These are phyloP conservation scores for Tolypocladium endophyticum DNA, from an alignment of 2,329 filamentous ascomycete species.

Conservation along the genomic window DNA sequence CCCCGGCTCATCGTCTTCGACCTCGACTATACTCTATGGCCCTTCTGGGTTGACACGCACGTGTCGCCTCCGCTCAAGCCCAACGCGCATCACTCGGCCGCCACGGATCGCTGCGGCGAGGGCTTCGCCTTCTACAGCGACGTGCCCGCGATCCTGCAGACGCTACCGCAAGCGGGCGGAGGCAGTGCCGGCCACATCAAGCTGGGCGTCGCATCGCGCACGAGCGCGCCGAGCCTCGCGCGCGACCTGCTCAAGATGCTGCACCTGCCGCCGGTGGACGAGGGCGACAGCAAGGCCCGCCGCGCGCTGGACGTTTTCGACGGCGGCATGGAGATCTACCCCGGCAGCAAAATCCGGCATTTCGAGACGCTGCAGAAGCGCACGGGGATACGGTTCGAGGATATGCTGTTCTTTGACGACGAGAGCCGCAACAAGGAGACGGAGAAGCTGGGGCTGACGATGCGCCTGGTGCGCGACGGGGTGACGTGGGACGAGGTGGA, in stretches of 20 bases:
- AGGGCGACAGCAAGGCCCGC: constrained; percentile 22
- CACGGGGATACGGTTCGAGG: constrained; percentile 61
- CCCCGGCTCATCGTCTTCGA: constrained; percentile 86
- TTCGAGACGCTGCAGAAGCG: constrained; percentile 63
- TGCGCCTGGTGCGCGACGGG: constrained; percentile 73
- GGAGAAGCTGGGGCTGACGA: constrained; percentile 66
- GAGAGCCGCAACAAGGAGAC: constrained; percentile 81
- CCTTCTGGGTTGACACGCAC: constrained; percentile 96
- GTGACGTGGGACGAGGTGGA: constrained; percentile 70
- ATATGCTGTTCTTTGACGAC: constrained; percentile 96
- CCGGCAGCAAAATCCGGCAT: constrained; percentile 75
- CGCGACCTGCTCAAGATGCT: constrained; percentile 71
- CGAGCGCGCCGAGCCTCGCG: constrained; percentile 67
- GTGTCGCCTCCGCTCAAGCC: constrained; percentile 61
- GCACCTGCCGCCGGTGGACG: constrained; percentile 34
- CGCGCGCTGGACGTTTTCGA: constrained; percentile 50
- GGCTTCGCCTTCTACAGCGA: constrained; percentile 60
- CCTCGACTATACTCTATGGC: constrained; percentile 97
- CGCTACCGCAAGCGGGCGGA: constrained; percentile 29
- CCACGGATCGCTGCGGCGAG: constrained; percentile 50
- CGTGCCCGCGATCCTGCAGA: constrained; percentile 55
- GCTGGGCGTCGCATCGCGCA: constrained; percentile 72
- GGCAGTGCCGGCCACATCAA: constrained; percentile 17
- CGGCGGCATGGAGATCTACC: constrained; percentile 55
- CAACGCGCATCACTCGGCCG: constrained; percentile 29